Percentiles rank a stretch among this genome's conserved stretches.
phyloP scores from a whole-genome alignment of 75 land plant genomes.

The Sequoia sempervirens region DNA sequence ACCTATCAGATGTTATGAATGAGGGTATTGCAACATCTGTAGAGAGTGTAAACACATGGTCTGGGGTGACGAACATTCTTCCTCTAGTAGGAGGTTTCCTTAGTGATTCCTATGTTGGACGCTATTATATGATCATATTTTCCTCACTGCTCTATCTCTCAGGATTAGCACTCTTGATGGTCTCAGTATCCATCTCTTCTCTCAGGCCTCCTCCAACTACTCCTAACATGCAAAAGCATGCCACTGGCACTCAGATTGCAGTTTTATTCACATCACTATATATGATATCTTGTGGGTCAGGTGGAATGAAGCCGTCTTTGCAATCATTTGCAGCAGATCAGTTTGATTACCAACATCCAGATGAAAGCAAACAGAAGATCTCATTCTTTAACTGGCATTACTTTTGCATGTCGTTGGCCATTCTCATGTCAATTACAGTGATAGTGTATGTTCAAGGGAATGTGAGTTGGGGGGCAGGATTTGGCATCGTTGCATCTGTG shows the following conservation, averaged over 20 bases:
- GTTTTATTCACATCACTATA: background rate
- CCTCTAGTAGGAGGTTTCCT: conserved; percentile 23
- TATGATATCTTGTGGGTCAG: background rate
- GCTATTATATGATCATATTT: conserved; percentile 12
- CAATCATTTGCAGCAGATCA: background rate
- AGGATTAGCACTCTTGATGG: background rate
- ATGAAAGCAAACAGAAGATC: too few species aligned
- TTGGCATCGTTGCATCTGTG: too few species aligned
- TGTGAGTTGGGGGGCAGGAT: too few species aligned
- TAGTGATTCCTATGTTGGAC: conserved; percentile 14
- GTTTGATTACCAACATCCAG: too few species aligned
- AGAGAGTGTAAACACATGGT: conserved; percentile 21
- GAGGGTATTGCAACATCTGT: conserved; percentile 12
- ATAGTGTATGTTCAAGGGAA: too few species aligned
- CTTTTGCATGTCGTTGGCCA: too few species aligned
- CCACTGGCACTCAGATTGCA: background rate
- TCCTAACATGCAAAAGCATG: too few species aligned
- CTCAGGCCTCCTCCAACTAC: background rate
- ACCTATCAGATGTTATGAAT: conserved; percentile 13
- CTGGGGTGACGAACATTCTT: conserved; percentile 11
- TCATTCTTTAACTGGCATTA: too few species aligned
- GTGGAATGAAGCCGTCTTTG: background rate
- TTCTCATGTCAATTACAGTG: too few species aligned
- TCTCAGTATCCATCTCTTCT: background rate
- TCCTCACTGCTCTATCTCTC: conserved; percentile 23